Percentiles rank a stretch among this genome's conserved stretches.
These are phyloP conservation scores for Geosmithia flava DNA, from an alignment of 2,329 filamentous ascomycete genomes.

Conservation along the genomic window DNA sequence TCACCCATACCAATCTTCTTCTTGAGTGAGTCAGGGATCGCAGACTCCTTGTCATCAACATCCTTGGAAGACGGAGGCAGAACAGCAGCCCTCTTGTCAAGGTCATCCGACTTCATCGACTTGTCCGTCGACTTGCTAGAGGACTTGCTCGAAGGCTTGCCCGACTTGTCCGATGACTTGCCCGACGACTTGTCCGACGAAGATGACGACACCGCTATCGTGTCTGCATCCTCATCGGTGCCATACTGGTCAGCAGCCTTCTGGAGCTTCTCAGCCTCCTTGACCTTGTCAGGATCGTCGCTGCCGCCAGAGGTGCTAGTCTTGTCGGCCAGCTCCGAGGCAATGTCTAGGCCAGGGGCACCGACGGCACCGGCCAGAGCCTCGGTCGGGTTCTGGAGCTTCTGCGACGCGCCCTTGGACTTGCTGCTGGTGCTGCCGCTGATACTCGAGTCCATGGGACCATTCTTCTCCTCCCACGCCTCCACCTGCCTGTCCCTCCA, in stretches of 20 bases:
- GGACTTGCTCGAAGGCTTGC: too few relatives aligned
- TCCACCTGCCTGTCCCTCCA: slow-evolving; percentile 29
- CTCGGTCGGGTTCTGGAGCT: slow-evolving; percentile 1
- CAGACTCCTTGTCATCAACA: slow-evolving; percentile 12
- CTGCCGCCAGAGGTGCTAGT: background rate
- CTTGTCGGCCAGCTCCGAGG: background rate
- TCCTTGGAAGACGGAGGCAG: slow-evolving; percentile 6
- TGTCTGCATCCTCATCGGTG: background rate
- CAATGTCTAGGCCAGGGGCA: background rate
- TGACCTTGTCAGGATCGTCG: background rate
- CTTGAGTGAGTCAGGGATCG: slow-evolving; percentile 18
- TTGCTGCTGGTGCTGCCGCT: background rate
- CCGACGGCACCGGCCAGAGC: background rate
- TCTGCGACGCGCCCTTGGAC: slow-evolving; percentile 5
- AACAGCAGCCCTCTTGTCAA: slow-evolving; percentile 8
- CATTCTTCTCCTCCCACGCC: slow-evolving; percentile 28
- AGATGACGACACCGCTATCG: too few relatives aligned
- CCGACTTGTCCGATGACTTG: too few relatives aligned
- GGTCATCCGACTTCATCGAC: background rate
- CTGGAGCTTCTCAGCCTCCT: slow-evolving; percentile 5
- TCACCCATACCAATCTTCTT: slow-evolving; percentile 12
- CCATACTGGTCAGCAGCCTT: slow-evolving; percentile 4
- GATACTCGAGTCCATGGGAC: background rate
- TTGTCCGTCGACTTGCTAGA: background rate
- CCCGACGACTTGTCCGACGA: too few relatives aligned